A percentile compares a stretch with the other conserved stretches of the same genome.
Conservation (phyloP, 2,329 filamentous ascomycete genomes). For the Colletotrichum incanum region DNA sequence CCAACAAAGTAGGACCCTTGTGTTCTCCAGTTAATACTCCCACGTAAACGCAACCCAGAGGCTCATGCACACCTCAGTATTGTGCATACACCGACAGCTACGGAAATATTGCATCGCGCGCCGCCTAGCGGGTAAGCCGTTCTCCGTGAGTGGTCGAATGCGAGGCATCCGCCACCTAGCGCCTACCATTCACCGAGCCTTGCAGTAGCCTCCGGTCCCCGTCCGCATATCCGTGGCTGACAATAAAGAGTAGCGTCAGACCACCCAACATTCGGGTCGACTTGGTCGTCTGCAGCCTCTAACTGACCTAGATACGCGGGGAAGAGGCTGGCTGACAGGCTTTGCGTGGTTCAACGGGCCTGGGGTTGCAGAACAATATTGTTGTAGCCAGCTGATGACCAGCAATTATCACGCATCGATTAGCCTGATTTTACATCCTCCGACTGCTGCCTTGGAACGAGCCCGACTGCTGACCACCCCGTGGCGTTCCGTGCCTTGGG, state of each 20-base stretch:
- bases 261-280: neutral
- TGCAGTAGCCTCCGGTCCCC: constrained; percentile 34
- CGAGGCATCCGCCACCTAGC: constrained; percentile 32
- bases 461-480: constrained; percentile 9
- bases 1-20: constrained; percentile 6
- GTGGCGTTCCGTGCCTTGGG: neutral
- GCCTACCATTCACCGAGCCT: constrained; percentile 32
- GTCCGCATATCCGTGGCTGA: constrained; percentile 13
- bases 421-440: neutral
- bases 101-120: constrained; percentile 35
- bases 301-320: neutral
- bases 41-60: constrained; percentile 16
- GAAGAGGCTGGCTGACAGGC: constrained; percentile 5
- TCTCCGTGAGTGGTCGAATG: constrained; percentile 25
- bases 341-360: constrained; percentile 16
- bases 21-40: constrained; percentile 14
- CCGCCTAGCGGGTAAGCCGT: neutral
- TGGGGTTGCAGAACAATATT: constrained; percentile 22
- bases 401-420: neutral
- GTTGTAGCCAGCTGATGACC: constrained; percentile 14
- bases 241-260: constrained; percentile 13
- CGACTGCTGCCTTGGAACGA: neutral
- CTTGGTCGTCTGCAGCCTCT: no score
- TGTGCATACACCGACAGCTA: constrained; percentile 12
- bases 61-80: constrained; percentile 24